Percentiles rank a stretch among this genome's conserved stretches.
These are phyloP conservation scores for Gastrolobium bilobum DNA, from an alignment of 306 rosid species.

Conservation along the genomic window DNA sequence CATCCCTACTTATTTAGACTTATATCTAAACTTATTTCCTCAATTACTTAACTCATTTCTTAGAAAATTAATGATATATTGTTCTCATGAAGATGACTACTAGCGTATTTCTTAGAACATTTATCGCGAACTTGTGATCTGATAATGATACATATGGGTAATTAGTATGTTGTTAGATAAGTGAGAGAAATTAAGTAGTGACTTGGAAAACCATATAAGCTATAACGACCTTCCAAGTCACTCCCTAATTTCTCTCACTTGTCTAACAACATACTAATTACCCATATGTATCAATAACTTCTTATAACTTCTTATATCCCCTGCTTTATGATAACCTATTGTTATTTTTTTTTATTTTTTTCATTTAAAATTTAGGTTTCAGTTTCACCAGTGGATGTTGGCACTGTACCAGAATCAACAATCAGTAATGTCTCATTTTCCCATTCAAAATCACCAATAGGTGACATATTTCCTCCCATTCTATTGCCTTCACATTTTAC, in stretches of 20 bases:
- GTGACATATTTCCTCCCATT: constrained; percentile 67
- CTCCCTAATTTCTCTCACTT: no score
- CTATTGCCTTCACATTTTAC: constrained; percentile 66
- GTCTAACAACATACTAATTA: no score
- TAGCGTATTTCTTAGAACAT: neutral
- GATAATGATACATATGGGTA: no score
- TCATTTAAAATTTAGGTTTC: constrained; percentile 59
- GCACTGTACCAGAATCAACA: constrained; percentile 79
- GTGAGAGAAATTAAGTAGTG: no score
- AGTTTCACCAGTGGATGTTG: constrained; percentile 77
- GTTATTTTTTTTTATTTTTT: neutral
- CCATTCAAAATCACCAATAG: constrained; percentile 69
- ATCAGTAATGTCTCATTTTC: constrained; percentile 69
- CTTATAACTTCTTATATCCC: neutral
- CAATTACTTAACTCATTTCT: no score
- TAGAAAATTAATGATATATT: no score
- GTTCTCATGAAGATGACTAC: neutral
- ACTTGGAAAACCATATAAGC: no score
- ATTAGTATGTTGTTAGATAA: no score
- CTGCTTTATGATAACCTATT: neutral
- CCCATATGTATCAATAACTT: no score
- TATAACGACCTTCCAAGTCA: no score
- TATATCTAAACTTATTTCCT: no score
- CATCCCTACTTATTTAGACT: no score
- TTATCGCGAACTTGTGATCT: neutral